Conservation (phyloP, 805 yeast species). For the Candida hungchunana region DNA sequence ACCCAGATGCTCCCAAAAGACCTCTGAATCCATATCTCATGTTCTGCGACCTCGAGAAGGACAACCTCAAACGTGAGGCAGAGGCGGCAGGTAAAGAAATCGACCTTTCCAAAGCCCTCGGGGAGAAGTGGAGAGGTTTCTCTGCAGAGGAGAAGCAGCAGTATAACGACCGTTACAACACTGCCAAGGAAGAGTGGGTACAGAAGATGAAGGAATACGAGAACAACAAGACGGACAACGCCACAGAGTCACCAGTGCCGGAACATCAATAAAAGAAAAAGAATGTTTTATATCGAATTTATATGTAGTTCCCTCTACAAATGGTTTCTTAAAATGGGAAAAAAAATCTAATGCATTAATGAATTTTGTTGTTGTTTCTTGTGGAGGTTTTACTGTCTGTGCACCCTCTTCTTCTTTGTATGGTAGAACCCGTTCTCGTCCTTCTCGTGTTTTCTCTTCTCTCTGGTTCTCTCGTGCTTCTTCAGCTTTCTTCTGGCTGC, state of each 20-base stretch:
- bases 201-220: constrained; percentile 62
- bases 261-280: constrained; percentile 1
- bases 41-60: constrained; percentile 81
- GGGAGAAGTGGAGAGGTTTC: constrained; percentile 82
- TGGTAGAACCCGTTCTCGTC: constrained; percentile 77
- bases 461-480: constrained; percentile 72
- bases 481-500: constrained; percentile 75
- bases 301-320: background rate
- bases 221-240: constrained; percentile 11
- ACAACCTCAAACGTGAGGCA: constrained; percentile 54
- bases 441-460: constrained; percentile 67
- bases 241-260: constrained; percentile 10
- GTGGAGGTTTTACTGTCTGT: constrained; percentile 8
- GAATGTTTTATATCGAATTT: background rate
- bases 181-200: constrained; percentile 71
- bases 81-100: constrained; percentile 49
- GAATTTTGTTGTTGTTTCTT: background rate
- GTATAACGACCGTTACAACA: constrained; percentile 69
- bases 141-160: constrained; percentile 67
- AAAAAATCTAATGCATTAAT: background rate
- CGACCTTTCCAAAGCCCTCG: constrained; percentile 73
- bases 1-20: constrained; percentile 82
- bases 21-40: constrained; percentile 88
- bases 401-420: constrained; percentile 46
- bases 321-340: background rate